Percentiles rank a stretch among this genome's conserved stretches.
Evolutionary conservation across 805 yeast genomes (phyloP).

Genomic region (Suhomyces sp.): DNA sequence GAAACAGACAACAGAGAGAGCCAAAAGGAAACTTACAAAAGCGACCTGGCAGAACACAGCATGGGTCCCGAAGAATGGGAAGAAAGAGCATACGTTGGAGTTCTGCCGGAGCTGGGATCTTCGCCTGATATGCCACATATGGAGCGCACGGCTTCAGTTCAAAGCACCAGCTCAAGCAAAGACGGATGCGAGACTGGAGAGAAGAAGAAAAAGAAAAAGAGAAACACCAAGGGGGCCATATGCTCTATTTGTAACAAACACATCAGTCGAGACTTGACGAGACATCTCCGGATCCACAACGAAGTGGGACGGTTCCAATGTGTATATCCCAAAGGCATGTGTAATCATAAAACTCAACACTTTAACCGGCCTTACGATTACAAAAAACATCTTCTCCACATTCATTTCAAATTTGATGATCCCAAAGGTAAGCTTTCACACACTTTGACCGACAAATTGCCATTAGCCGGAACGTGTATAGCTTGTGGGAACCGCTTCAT

Average conservation of each 20-base stretch:
- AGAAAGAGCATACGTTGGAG: not conserved
- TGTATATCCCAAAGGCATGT: conserved; percentile 36
- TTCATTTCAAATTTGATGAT: conserved; percentile 42
- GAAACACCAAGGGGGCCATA: conserved; percentile 32
- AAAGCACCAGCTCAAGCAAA: not conserved
- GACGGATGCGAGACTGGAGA: not conserved
- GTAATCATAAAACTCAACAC: conserved; percentile 41
- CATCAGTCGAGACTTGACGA: conserved; percentile 39
- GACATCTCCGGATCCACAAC: conserved; percentile 44
- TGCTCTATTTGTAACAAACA: conserved; percentile 40
- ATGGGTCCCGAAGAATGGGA: not conserved
- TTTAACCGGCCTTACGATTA: conserved; percentile 46
- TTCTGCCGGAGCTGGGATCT: not conserved
- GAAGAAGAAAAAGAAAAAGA: conserved; percentile 19
- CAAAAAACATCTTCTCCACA: conserved; percentile 42
- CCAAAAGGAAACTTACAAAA: not conserved
- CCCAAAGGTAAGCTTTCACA: conserved; percentile 38
- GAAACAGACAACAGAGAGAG: not conserved
- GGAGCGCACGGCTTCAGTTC: not conserved
- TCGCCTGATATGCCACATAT: not conserved
- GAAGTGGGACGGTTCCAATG: conserved; percentile 43
- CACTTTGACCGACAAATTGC: conserved; percentile 40
- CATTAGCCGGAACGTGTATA: conserved; percentile 34
- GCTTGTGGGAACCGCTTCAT: conserved; percentile 49
- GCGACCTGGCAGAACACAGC: not conserved